Conservation (phyloP, 208 protist genomes). For the Tritrichomonas foetus region DNA sequence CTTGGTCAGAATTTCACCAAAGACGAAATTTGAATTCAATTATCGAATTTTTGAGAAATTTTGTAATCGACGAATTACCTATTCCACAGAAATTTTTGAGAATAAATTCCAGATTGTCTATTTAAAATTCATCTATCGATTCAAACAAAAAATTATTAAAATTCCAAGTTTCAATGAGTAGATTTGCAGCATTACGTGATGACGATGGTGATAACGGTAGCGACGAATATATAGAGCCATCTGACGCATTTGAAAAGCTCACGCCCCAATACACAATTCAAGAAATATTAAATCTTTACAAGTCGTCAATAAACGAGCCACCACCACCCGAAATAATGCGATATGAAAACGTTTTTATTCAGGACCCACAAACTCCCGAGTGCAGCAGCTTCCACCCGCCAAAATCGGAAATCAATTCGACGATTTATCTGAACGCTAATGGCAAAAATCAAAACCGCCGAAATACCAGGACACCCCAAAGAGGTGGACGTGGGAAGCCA, state of each 20-base stretch:
- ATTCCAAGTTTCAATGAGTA: conserved; percentile 33
- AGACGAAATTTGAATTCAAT: too few relatives aligned
- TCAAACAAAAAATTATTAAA: too few relatives aligned
- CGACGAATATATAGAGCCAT: too few relatives aligned
- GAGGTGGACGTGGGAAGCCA: not conserved
- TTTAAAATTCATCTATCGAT: too few relatives aligned
- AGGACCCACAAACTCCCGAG: not conserved
- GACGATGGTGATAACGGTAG: not conserved
- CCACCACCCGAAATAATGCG: not conserved
- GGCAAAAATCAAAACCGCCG: not conserved
- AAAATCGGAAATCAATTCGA: conserved; percentile 10
- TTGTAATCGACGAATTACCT: too few relatives aligned
- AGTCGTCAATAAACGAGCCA: not conserved
- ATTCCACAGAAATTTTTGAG: too few relatives aligned
- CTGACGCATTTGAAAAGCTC: not conserved
- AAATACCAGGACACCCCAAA: not conserved
- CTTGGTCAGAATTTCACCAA: too few relatives aligned
- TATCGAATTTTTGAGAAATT: too few relatives aligned
- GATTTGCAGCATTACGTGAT: conserved; percentile 16
- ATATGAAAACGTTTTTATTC: not conserved
- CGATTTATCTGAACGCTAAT: not conserved
- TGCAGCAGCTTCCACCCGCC: not conserved
- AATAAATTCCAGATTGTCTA: too few relatives aligned
- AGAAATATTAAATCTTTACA: not conserved
- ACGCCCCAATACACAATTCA: not conserved